Conservation (phyloP, 2,329 filamentous ascomycete species). For the Cladosporium austrohemisphaericum region DNA sequence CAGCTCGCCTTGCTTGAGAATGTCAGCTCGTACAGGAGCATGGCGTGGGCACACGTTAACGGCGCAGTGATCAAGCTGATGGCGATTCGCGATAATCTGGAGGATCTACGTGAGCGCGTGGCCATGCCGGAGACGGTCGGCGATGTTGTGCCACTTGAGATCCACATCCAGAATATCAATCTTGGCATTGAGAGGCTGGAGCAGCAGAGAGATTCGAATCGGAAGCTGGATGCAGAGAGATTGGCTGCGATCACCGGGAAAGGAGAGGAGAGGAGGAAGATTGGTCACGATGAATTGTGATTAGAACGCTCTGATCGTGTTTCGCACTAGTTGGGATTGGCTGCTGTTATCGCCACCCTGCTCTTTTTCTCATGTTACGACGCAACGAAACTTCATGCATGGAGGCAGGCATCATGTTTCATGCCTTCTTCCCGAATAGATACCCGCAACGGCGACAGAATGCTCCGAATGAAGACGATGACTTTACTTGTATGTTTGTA, state of each 20-base stretch:
- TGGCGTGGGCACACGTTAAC: constrained; percentile 65
- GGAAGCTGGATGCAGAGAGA: constrained; percentile 28
- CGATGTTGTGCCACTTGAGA: constrained; percentile 59
- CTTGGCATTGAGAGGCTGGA: constrained; percentile 69
- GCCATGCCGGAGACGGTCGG: constrained; percentile 61
- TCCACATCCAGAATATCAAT: constrained; percentile 73
- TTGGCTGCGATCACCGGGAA: constrained; percentile 23
- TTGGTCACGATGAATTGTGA: constrained; percentile 10
- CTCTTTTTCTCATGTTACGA: constrained; percentile 2
- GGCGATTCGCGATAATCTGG: constrained; percentile 66
- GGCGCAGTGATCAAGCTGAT: constrained; percentile 69
- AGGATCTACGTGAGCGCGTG: constrained; percentile 68
- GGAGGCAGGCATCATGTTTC: neutral
- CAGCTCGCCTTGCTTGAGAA: constrained; percentile 63
- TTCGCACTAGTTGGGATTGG: too few relatives aligned
- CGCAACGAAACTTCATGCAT: constrained; percentile 1
- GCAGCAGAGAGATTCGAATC: constrained; percentile 53
- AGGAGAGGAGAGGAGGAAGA: constrained; percentile 17
- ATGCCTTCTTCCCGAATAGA: neutral
- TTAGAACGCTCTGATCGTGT: neutral
- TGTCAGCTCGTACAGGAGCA: constrained; percentile 63
- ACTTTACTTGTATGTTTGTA: neutral
- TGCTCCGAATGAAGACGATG: neutral
- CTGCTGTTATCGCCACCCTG: too few relatives aligned
- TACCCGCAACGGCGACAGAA: constrained; percentile 1